phyloP scores from a whole-genome alignment of 257 asterid species.

The Solanum tacnaense region DNA sequence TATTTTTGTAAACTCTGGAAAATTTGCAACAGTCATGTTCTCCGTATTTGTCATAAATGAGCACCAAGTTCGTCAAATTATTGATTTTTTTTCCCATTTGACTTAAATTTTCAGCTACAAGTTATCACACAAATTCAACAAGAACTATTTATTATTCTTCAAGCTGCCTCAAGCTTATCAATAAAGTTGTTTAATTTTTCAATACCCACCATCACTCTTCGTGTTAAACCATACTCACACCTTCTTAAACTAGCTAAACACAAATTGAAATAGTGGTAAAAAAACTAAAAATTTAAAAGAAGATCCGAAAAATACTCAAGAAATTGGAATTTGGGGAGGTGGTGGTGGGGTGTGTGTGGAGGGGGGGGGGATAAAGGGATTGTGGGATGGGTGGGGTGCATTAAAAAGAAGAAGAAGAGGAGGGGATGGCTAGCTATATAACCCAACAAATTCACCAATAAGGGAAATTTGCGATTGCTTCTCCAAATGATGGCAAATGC shows the following conservation, averaged over 20 bases:
- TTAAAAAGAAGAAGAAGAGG: background rate
- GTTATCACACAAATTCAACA: background rate
- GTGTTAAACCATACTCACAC: background rate
- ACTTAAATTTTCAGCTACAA: background rate
- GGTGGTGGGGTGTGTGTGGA: too few species aligned
- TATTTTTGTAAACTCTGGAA: background rate
- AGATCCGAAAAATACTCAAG: too few species aligned
- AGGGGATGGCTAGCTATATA: background rate
- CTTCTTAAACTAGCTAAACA: background rate
- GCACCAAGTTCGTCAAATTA: background rate
- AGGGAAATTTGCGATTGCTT: background rate
- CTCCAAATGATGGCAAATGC: background rate
- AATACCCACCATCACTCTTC: background rate
- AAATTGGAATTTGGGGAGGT: too few species aligned
- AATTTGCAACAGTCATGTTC: background rate
- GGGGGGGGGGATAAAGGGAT: too few species aligned
- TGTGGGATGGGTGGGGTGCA: too few species aligned
- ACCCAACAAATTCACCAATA: background rate
- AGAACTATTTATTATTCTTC: background rate
- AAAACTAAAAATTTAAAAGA: too few species aligned
- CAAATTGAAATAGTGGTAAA: background rate
- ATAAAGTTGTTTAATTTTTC: too few species aligned
- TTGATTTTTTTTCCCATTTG: background rate
- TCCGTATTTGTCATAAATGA: background rate
- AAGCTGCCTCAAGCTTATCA: too few species aligned